These are phyloP conservation scores for Exidia glandulosa DNA, from an alignment of 768 basidiomycete species.

Conservation along the genomic window DNA sequence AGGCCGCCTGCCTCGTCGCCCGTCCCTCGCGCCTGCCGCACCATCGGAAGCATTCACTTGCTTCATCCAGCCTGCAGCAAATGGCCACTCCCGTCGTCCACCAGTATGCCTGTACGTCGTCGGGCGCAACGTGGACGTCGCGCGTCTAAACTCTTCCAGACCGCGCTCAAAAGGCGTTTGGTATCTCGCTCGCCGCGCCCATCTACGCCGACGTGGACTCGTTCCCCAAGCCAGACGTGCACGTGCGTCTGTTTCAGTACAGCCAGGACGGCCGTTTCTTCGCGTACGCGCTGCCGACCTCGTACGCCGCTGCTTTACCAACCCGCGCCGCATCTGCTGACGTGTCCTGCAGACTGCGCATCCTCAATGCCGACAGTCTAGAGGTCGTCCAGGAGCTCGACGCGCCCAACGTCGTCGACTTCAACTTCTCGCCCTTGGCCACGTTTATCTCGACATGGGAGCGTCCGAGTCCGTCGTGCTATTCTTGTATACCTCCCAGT, in stretches of 20 bases:
- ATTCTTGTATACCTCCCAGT: background rate
- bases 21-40: too few species aligned
- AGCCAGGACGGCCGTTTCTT: conserved; percentile 80
- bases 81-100: conserved; percentile 71
- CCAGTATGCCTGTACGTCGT: conserved; percentile 83
- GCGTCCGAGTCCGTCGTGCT: conserved; percentile 48
- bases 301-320: conserved; percentile 36
- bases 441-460: conserved; percentile 95
- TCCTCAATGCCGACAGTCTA: conserved; percentile 65
- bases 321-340: conserved; percentile 7
- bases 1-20: too few species aligned
- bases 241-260: conserved; percentile 69
- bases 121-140: background rate
- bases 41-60: conserved; percentile 17
- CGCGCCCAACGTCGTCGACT: conserved; percentile 65
- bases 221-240: conserved; percentile 55
- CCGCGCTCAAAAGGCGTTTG: conserved; percentile 90
- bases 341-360: conserved; percentile 47
- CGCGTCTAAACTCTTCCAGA: conserved; percentile 29
- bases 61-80: conserved; percentile 21
- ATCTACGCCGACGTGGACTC: conserved; percentile 54
- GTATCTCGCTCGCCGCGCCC: conserved; percentile 75
- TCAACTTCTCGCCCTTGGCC: conserved; percentile 87
- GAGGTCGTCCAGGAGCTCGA: conserved; percentile 63
- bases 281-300: conserved; percentile 67